Evolutionary conservation across 352 stramenopile species (phyloP).

Genomic region (Phytopythium litorale): DNA sequence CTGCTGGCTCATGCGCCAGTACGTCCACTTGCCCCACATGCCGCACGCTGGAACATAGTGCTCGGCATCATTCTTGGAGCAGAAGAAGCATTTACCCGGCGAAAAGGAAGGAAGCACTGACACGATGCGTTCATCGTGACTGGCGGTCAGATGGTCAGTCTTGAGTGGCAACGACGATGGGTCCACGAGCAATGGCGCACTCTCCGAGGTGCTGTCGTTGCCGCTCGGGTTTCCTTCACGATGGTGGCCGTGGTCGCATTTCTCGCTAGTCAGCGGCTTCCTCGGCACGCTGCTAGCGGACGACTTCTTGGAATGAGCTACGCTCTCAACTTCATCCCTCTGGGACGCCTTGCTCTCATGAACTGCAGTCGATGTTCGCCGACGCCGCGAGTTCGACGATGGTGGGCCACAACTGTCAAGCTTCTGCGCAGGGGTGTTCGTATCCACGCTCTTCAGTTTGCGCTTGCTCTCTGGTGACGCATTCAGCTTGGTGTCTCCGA

Average conservation of each 20-base stretch:
- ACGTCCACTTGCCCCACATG: slow-evolving; percentile 84
- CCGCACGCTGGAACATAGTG: slow-evolving; percentile 76
- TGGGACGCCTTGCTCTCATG: neutral
- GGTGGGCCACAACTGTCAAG: neutral
- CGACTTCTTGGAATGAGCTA: neutral
- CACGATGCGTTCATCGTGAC: slow-evolving; percentile 28
- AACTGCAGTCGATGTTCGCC: neutral
- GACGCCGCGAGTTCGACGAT: neutral
- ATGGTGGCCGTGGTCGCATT: neutral
- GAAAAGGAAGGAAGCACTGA: slow-evolving; percentile 80
- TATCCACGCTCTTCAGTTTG: neutral
- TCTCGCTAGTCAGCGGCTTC: neutral
- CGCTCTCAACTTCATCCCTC: neutral
- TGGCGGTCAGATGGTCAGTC: neutral
- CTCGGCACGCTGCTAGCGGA: neutral
- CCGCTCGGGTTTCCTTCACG: neutral
- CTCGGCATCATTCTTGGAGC: slow-evolving; percentile 76
- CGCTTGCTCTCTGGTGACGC: neutral
- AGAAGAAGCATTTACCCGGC: slow-evolving; percentile 82
- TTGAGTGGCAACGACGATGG: neutral
- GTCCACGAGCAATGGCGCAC: neutral
- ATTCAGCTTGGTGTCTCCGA: neutral
- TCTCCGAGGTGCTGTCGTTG: neutral
- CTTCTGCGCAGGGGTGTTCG: neutral
- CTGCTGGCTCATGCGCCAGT: slow-evolving; percentile 83